Evolutionary conservation across 164 flowering plant genomes (phyloP), one percentile per base, ranked within the genome.

Genomic region (Chimonanthus praecox): DNA sequence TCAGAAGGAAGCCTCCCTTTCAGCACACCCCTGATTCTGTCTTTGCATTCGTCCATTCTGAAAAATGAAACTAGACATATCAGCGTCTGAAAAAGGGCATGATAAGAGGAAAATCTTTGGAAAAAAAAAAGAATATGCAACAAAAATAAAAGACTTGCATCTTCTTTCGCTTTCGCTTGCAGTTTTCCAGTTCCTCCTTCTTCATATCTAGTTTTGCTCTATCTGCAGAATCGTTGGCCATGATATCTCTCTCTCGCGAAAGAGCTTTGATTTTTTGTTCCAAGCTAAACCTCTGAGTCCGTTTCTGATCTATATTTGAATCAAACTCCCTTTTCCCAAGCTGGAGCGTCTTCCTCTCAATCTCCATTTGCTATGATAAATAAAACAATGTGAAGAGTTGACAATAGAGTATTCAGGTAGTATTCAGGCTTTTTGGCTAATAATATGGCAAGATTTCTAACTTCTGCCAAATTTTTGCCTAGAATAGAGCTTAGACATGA

Each of bases 1-100:
- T 91, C 99, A 54, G 85, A 71, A 77, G 99, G 98, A 81, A 91
- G 82, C 82, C 99, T 90, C 74, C 99, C 98, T 80, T 91, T 95
- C 47, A 95, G 88, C 68, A 87, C 92, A 65, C 84, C 85, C 80
- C 88, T 83, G 70, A 92, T 88, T 79, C 65, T 91, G 33, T 89
- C 97, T 75, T 80, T 93, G 88, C 78, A 58, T 7, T 93, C 99
- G 65, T 93, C 94, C 78, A 92, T 77, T 88, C 99, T 95, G 87
- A 16, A 64, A 77, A 81, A 75, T 20, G 48, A 75, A 58, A 79
- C 10, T 45, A 58, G 7, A 74, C 50, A 72, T 74, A 67, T 71
- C 46, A 76, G 66, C 65, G 48, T 74, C 54, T 47, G 71, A 66
- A 74, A 44, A 66, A 7, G 16, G 47, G 48, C 9, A 21, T 63